Evolutionary conservation across 108 stramenopile genomes (phyloP), one percentile per base, ranked within the genome.

Genomic region (Fistulifera pelliculosa): DNA sequence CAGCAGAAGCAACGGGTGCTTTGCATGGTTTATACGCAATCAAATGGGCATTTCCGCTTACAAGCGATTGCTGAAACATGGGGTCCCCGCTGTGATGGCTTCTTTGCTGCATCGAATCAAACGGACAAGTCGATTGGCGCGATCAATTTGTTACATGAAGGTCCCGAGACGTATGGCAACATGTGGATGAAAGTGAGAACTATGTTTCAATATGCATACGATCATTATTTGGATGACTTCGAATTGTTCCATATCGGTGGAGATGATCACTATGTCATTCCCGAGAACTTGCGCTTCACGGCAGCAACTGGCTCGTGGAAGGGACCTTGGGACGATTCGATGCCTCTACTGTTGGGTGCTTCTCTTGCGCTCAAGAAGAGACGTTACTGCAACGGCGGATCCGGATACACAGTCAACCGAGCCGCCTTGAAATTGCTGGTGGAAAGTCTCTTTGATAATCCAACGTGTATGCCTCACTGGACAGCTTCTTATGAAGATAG

Each of bases 201-300:
- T 41, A 87, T 95, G 38, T 94, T 87, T 90, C 83, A 66, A 40
- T 94, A 85, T 62, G 84, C 94, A 8, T 70, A 80, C 40, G 52
- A 57, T 27, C 90, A 96, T 64, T 94, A 94, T 59, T 38, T 74
- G 40, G 58, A 87, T 13, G 83, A 94, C 27, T 93, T 71, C 65
- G 94, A 96, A 70, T 94, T 69, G 58, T 95, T 95, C 69, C 83
- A 87, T 50, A 62, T 88, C 27, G 94, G 95, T 27, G 95, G 95
- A 25, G 95, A 96, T 49, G 95, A 96, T 74, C 61, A 93, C 65
- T 95, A 83, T 61, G 77, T 94, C 8, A 58, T 96, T 55, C 76
- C 87, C 11, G 72, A 94, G 50, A 96, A 96, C 70, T 60, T 96
- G 57, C 70, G 90, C 26, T 58, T 70, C 27, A 88, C 81, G 51